Conservation (phyloP, 352 stramenopile genomes). For the Aphanomyces euteiches region DNA sequence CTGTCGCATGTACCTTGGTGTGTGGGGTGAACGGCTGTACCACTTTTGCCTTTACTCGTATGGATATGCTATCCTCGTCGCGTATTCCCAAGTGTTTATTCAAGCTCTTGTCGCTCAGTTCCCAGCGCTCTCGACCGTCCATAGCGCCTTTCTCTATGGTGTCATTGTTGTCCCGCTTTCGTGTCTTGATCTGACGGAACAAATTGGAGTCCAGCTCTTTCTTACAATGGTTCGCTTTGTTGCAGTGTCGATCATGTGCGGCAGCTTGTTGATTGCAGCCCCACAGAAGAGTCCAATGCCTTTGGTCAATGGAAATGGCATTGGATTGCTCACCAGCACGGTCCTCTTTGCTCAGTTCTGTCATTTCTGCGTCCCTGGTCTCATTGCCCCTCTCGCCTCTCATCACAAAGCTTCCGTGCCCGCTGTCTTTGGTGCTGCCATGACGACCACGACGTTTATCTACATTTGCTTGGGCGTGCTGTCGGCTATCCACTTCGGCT, state of each 20-base stretch:
- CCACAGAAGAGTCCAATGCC: not conserved
- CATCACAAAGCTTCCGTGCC: conserved; percentile 14
- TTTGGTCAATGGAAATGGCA: conserved; percentile 33
- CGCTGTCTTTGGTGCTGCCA: conserved; percentile 34
- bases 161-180: conserved; percentile 39
- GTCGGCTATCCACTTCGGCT: conserved; percentile 37
- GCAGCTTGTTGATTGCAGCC: conserved; percentile 32
- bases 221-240: conserved; percentile 41
- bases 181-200: conserved; percentile 42
- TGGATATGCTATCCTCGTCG: conserved; percentile 42
- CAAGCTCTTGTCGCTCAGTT: conserved; percentile 10
- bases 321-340: conserved; percentile 43
- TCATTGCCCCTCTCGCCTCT: conserved; percentile 38
- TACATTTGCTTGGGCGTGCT: conserved; percentile 39
- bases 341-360: conserved; percentile 47
- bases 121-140: not conserved
- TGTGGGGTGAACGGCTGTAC: conserved; percentile 31
- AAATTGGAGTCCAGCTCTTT: conserved; percentile 37
- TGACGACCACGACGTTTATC: conserved; percentile 38
- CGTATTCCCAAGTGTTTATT: conserved; percentile 46
- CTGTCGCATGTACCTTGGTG: not conserved
- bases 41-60: conserved; percentile 38
- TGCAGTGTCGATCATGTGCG: conserved; percentile 40
- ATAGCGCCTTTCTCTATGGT: not conserved
- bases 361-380: conserved; percentile 44